phyloP scores from a whole-genome alignment of 169 alveolate genomes.

The Eimeria brunetti region DNA sequence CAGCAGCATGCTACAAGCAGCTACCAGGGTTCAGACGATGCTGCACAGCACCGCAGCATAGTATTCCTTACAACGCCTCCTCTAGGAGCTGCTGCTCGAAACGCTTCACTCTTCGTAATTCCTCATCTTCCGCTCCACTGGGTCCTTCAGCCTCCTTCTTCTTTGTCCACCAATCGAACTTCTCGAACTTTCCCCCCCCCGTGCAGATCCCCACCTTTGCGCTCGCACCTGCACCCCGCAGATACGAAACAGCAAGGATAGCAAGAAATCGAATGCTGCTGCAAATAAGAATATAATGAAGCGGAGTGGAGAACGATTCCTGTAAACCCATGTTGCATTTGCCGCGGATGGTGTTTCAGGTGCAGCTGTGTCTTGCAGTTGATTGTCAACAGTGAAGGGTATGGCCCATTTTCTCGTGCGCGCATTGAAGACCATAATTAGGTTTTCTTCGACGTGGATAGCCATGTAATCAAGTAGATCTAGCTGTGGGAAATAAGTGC shows the following conservation, averaged over 20 bases:
- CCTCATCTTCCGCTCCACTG: constrained; percentile 47
- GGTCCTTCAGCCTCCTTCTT: constrained; percentile 43
- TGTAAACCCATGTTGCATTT: background rate
- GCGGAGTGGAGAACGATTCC: background rate
- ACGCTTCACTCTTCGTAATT: constrained; percentile 57
- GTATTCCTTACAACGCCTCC: constrained; percentile 70
- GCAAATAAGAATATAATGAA: background rate
- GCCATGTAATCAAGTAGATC: background rate
- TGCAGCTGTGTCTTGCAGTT: background rate
- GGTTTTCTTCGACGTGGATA: background rate
- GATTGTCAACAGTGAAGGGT: background rate
- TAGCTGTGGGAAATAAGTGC: background rate
- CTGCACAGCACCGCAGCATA: background rate
- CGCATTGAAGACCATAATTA: background rate
- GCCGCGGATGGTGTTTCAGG: background rate
- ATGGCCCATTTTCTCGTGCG: background rate
- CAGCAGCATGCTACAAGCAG: background rate
- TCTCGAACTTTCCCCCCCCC: constrained; percentile 72
- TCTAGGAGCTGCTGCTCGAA: constrained; percentile 69
- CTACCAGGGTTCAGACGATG: background rate
- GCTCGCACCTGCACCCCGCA: constrained; percentile 76
- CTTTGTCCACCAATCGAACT: constrained; percentile 81
- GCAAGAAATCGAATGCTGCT: background rate
- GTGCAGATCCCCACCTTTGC: constrained; percentile 74
- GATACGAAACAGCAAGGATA: background rate